Percentiles rank a stretch among this genome's conserved stretches.
Evolutionary conservation across 208 protist species (phyloP).

Genomic region (Crithidia bombi): DNA sequence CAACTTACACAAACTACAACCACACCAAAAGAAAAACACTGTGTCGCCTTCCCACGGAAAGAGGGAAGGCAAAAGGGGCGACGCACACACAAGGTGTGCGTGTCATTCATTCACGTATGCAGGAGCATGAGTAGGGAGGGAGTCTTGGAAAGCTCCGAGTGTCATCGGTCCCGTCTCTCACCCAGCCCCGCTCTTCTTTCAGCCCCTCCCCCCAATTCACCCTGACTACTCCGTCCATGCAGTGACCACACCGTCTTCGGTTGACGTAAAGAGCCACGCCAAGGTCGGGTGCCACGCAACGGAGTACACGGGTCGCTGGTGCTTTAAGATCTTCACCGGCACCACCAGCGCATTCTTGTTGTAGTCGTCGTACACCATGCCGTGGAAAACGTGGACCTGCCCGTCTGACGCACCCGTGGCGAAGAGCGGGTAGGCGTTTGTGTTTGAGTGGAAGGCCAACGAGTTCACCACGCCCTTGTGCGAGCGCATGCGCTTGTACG

Average conservation of each 20-base stretch:
- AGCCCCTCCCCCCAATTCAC: neutral
- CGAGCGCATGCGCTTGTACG: constrained; percentile 97
- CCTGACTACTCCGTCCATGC: constrained; percentile 89
- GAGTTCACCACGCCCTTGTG: constrained; percentile 94
- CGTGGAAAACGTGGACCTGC: constrained; percentile 95
- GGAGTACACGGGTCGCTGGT: constrained; percentile 92
- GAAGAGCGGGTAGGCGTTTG: constrained; percentile 96
- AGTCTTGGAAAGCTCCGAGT: neutral
- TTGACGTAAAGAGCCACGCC: constrained; percentile 99
- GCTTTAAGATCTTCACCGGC: constrained; percentile 98
- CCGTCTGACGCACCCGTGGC: constrained; percentile 97
- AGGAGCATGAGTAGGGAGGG: too few species aligned
- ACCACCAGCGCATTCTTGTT: constrained; percentile 98
- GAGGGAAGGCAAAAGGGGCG: neutral
- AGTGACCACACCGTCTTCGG: constrained; percentile 95
- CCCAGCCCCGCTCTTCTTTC: neutral
- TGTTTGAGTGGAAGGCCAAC: constrained; percentile 91
- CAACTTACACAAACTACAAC: neutral
- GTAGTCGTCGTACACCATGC: constrained; percentile 97
- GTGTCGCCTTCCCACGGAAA: too few species aligned
- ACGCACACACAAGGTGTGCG: too few species aligned
- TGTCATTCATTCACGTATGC: too few species aligned
- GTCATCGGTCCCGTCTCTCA: neutral
- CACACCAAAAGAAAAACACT: neutral
- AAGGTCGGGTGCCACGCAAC: constrained; percentile 98